Percentiles rank a stretch among this genome's conserved stretches.
These are phyloP conservation scores for Pholiota microspora DNA, from an alignment of 768 basidiomycete genomes.

Conservation along the genomic window DNA sequence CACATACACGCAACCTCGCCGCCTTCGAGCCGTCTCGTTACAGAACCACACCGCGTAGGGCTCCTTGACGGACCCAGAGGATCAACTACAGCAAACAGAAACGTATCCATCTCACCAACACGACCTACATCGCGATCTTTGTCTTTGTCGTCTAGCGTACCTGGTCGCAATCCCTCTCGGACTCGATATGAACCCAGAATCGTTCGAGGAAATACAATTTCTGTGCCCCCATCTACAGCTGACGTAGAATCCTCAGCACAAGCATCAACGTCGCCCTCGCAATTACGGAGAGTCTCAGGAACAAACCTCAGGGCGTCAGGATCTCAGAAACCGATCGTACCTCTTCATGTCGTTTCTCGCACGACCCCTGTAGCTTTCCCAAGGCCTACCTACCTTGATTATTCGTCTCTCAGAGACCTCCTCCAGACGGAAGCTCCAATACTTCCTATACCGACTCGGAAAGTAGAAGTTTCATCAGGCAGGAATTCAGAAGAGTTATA, in stretches of 20 bases:
- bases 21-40: slow-evolving; percentile 23
- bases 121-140: slow-evolving; percentile 40
- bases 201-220: slow-evolving; percentile 51
- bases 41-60: slow-evolving; percentile 36
- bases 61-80: slow-evolving; percentile 30
- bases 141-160: slow-evolving; percentile 24
- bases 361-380: slow-evolving; percentile 43
- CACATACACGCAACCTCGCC: slow-evolving; percentile 34
- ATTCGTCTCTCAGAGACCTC: slow-evolving; percentile 70
- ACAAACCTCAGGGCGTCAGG: slow-evolving; percentile 20
- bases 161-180: slow-evolving; percentile 28
- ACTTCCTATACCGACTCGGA: slow-evolving; percentile 36
- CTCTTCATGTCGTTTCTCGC: slow-evolving; percentile 28
- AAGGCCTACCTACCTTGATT: slow-evolving; percentile 73
- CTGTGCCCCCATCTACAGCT: slow-evolving; percentile 12
- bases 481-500: slow-evolving; percentile 29
- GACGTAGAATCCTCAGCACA: slow-evolving; percentile 45
- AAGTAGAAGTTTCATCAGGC: slow-evolving; percentile 26
- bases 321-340: slow-evolving; percentile 27
- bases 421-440: slow-evolving; percentile 53
- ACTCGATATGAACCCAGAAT: slow-evolving; percentile 59
- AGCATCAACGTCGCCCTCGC: slow-evolving; percentile 30
- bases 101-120: slow-evolving; percentile 39
- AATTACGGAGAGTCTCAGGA: slow-evolving; percentile 21
- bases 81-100: slow-evolving; percentile 14